These are phyloP conservation scores for Amphicarpaea edgeworthii DNA, from an alignment of 306 rosid genomes.

Conservation along the genomic window DNA sequence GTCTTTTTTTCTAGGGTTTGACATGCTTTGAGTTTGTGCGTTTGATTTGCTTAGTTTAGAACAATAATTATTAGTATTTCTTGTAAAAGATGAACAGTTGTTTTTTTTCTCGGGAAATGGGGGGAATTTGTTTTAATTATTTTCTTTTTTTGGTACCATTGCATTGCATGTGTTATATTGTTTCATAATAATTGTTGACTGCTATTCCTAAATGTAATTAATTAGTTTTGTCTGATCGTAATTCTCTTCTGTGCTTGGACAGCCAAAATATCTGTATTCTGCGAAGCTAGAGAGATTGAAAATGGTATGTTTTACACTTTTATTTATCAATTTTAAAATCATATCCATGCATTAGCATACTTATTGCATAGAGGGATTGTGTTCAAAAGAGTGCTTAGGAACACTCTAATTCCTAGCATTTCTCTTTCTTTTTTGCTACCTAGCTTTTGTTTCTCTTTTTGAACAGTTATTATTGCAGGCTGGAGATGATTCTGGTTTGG, in stretches of 20 bases:
- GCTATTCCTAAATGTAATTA: background rate
- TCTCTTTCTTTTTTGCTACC: slow-evolving; percentile 27
- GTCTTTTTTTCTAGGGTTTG: background rate
- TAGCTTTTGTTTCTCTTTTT: slow-evolving; percentile 16
- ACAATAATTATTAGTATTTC: too few species aligned
- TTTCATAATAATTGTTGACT: too few species aligned
- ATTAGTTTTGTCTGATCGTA: slow-evolving; percentile 12
- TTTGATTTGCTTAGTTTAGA: background rate
- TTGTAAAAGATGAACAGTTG: background rate
- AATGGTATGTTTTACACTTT: slow-evolving; percentile 52
- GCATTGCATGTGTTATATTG: too few species aligned
- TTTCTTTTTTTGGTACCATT: background rate
- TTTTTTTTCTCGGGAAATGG: background rate
- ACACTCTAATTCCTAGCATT: too few species aligned
- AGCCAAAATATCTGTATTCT: slow-evolving; percentile 38
- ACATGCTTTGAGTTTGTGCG: background rate
- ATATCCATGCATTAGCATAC: background rate
- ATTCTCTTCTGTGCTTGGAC: slow-evolving; percentile 38
- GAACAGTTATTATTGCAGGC: slow-evolving; percentile 58
- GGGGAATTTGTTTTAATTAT: too few species aligned
- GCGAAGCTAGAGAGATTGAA: slow-evolving; percentile 40
- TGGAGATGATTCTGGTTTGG: slow-evolving; percentile 66
- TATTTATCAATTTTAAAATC: slow-evolving; percentile 41
- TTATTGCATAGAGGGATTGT: too few species aligned
- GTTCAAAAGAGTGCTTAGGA: too few species aligned